These are phyloP conservation scores for Plectosphaerella plurivora DNA, from an alignment of 2,329 filamentous ascomycete species.

Conservation along the genomic window DNA sequence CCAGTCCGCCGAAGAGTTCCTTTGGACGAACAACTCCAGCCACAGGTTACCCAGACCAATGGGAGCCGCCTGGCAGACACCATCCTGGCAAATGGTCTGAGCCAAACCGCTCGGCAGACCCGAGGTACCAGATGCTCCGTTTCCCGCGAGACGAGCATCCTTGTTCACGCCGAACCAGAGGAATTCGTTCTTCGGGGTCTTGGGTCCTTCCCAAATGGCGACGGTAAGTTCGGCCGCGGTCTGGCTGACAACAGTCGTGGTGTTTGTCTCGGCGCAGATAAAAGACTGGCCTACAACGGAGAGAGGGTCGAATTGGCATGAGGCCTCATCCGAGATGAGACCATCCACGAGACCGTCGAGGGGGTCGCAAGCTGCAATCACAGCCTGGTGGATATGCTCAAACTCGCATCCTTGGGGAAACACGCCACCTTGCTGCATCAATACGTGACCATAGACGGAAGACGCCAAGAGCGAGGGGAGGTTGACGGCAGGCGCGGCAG, in stretches of 20 bases:
- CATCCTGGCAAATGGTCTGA: background rate
- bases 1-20: slow-evolving; percentile 19
- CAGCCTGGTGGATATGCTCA: slow-evolving; percentile 22
- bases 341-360: slow-evolving; percentile 18
- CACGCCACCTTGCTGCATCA: background rate
- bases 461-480: slow-evolving; percentile 16
- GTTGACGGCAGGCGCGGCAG: slow-evolving; percentile 4
- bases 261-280: slow-evolving; percentile 5
- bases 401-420: slow-evolving; percentile 30
- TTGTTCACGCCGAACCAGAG: slow-evolving; percentile 1
- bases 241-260: background rate
- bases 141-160: background rate
- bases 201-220: slow-evolving; percentile 9
- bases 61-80: slow-evolving; percentile 9
- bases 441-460: background rate
- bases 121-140: background rate
- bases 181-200: background rate
- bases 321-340: slow-evolving; percentile 11
- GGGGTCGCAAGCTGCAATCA: slow-evolving; percentile 25
- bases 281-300: slow-evolving; percentile 10
- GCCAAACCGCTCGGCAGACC: slow-evolving; percentile 7
- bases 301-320: slow-evolving; percentile 15
- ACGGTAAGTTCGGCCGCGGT: background rate
- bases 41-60: background rate
- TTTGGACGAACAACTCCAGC: slow-evolving; percentile 11